Evolutionary conservation across 192 early-diverging fungal genomes (phyloP), one percentile per base, ranked within the genome.

Genomic region (Funneliformis geosporum): DNA sequence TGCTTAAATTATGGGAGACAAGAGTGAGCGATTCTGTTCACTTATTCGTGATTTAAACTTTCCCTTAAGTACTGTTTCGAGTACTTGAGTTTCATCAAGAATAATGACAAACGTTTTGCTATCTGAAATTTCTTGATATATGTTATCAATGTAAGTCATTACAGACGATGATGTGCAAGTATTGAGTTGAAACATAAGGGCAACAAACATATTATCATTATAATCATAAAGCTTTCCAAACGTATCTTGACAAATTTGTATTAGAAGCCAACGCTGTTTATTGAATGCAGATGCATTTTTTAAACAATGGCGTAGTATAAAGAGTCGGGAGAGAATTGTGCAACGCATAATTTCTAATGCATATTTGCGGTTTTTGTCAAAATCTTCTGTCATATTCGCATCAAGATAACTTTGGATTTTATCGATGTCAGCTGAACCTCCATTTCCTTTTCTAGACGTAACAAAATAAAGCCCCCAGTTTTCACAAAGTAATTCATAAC

Each of bases 401-500:
- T 8, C 7, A 64, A 64, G 2, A 33, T 43, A 40, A 47, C n/a
- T 73, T 43, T 38, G 0, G 5, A 73, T 21, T 28, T 16, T 43
- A 10, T 55, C 25, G 27, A 73, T 55, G 6, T 73, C 23, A 12
- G 6, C 28, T 38, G 71, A 73, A 0, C 44, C 71, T 50, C 21
- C 47, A 47, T 73, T 73, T 55, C 21, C 71, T n/a, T 73, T 55
- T 2, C 23, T 0, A 28, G 47, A 23, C 28, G 46, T 39, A 16
- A 46, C 43, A 44, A 44, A 70, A 2, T 73, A 55, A 33, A 44
- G 33, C 5, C 27, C 47, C 71, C 71, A 73, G 12, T 39, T 33
- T 18, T 8, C 4, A 38, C 71, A 73, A 4, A 73, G 8, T 38
- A 73, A 25, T 9, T 73, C 71, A 73, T 73, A 73, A 55, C 21